phyloP scores from a whole-genome alignment of 2,329 filamentous ascomycete genomes.

The Pseudopithomyces chartarum region DNA sequence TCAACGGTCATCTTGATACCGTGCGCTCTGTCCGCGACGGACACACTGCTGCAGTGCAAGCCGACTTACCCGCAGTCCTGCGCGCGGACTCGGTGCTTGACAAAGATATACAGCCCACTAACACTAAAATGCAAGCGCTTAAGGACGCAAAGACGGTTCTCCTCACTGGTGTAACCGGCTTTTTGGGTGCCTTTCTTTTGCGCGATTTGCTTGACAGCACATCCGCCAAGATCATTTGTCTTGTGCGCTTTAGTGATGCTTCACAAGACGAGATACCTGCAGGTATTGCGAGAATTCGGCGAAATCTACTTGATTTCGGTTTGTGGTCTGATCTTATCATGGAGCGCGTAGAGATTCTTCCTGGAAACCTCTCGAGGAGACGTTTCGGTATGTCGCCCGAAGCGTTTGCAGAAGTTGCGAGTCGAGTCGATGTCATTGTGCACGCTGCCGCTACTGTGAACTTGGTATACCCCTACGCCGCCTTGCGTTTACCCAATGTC shows the following conservation, averaged over 20 bases:
- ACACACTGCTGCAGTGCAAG: constrained; percentile 74
- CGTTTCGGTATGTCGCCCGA: constrained; percentile 70
- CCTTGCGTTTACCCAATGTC: constrained; percentile 74
- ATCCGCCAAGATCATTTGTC: constrained; percentile 70
- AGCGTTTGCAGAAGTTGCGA: constrained; percentile 67
- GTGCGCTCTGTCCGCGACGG: constrained; percentile 74
- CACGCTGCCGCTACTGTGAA: constrained; percentile 76
- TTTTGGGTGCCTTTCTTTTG: constrained; percentile 75
- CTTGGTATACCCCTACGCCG: constrained; percentile 80
- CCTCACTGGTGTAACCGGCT: constrained; percentile 76
- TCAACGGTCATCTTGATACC: constrained; percentile 73
- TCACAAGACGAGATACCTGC: constrained; percentile 66
- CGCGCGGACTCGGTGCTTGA: constrained; percentile 70
- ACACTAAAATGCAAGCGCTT: constrained; percentile 61
- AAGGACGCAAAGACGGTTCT: constrained; percentile 71
- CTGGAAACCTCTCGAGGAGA: constrained; percentile 72
- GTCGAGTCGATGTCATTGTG: constrained; percentile 72
- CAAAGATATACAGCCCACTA: constrained; percentile 67
- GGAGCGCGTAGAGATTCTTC: constrained; percentile 76
- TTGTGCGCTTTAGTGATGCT: constrained; percentile 74
- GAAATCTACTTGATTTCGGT: constrained; percentile 77
- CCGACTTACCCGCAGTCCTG: constrained; percentile 72
- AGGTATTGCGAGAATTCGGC: constrained; percentile 73
- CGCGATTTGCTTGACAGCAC: constrained; percentile 71
- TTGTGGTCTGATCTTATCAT: constrained; percentile 78